Percentiles rank a stretch among this genome's conserved stretches.
phyloP scores from a whole-genome alignment of 1,139 yeast genomes.

The Sugiyamaella sp. region DNA sequence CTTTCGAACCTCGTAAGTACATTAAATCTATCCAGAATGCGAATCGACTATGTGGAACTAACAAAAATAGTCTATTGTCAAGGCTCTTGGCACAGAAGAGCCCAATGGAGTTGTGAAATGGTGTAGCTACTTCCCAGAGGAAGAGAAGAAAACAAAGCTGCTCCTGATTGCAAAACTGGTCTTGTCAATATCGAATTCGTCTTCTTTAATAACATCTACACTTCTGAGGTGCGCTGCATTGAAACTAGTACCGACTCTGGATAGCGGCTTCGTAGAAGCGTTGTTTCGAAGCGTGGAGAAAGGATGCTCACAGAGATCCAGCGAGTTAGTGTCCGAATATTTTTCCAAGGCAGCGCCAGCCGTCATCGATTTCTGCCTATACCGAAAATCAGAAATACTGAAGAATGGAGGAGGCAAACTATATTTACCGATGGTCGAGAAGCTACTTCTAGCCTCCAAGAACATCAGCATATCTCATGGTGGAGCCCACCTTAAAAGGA shows the following conservation, averaged over 20 bases:
- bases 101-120: slow-evolving; percentile 7
- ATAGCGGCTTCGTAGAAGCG: slow-evolving; percentile 1
- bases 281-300: slow-evolving; percentile 1
- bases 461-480: background rate
- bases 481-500: slow-evolving; percentile 6
- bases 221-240: slow-evolving; percentile 11
- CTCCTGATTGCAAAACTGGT: slow-evolving; percentile 13
- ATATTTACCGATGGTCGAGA: slow-evolving; percentile 10
- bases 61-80: slow-evolving; percentile 14
- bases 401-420: background rate
- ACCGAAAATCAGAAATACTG: slow-evolving; percentile 5
- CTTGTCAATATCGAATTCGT: slow-evolving; percentile 12
- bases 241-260: slow-evolving; percentile 3
- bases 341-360: slow-evolving; percentile 9
- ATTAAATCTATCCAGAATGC: background rate
- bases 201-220: slow-evolving; percentile 11
- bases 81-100: slow-evolving; percentile 5
- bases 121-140: slow-evolving; percentile 7
- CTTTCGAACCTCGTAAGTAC: slow-evolving; percentile 12
- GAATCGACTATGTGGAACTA: slow-evolving; percentile 2
- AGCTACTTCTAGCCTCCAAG: slow-evolving; percentile 1
- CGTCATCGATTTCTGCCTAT: slow-evolving; percentile 5
- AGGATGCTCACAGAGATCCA: slow-evolving; percentile 11
- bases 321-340: slow-evolving; percentile 8
- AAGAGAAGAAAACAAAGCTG: background rate